A percentile compares a stretch with the other conserved stretches of the same genome.
phyloP scores from a whole-genome alignment of 225 moss, liverwort and hornwort genomes.

The Lunularia cruciata region DNA sequence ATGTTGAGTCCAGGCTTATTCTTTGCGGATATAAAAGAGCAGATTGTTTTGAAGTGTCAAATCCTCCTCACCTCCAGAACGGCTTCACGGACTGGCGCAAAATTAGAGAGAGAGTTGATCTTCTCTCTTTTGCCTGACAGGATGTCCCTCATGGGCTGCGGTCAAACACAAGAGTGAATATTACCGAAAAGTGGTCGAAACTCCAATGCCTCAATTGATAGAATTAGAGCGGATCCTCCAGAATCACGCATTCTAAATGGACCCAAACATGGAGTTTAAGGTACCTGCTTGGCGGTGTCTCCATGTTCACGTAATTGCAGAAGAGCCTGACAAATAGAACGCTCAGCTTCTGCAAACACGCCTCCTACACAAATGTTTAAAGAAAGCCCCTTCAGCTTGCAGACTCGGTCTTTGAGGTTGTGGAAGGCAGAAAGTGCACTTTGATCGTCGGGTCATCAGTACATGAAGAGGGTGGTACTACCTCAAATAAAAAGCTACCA shows the following conservation, averaged over 20 bases:
- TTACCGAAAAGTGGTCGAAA: background rate
- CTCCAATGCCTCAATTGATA: background rate
- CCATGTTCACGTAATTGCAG: constrained; percentile 69
- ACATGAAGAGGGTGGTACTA: no score
- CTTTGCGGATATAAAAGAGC: no score
- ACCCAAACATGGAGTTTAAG: no score
- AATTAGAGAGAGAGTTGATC: constrained; percentile 27
- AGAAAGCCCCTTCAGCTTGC: background rate
- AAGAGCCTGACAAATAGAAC: constrained; percentile 69
- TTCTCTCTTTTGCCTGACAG: constrained; percentile 51
- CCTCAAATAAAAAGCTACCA: no score
- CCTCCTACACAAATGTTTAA: constrained; percentile 47
- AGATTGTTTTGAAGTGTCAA: no score
- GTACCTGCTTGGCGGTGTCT: constrained; percentile 73
- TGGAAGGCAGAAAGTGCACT: no score
- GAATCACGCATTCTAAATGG: background rate
- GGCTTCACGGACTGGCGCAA: constrained; percentile 74
- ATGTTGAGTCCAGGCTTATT: no score
- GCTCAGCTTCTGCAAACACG: constrained; percentile 68
- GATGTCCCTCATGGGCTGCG: constrained; percentile 57
- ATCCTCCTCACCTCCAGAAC: constrained; percentile 59
- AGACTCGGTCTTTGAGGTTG: background rate
- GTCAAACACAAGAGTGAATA: background rate
- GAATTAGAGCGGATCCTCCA: background rate
- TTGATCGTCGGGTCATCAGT: no score